Evolutionary conservation across 257 asterid genomes (phyloP).

Genomic region (Przewalskia tangutica): DNA sequence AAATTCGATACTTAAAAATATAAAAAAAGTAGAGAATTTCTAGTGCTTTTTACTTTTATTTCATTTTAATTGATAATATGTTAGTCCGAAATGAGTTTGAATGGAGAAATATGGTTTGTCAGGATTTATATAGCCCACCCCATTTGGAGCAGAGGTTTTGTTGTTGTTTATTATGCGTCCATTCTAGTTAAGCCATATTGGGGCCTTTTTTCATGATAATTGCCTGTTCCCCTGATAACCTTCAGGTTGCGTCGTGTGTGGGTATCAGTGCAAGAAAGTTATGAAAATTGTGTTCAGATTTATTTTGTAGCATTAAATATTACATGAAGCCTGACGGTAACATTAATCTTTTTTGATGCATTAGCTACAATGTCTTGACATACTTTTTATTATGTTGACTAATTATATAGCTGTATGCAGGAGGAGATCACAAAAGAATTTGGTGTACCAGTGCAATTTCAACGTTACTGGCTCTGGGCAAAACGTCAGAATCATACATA

Average conservation of each 20-base stretch:
- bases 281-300: background rate
- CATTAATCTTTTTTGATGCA: background rate
- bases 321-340: background rate
- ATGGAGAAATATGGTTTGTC: background rate
- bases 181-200: background rate
- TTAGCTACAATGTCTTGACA: background rate
- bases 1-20: background rate
- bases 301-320: background rate
- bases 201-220: background rate
- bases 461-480: slow-evolving; percentile 96
- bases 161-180: background rate
- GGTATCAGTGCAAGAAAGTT: background rate
- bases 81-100: background rate
- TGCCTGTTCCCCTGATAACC: background rate
- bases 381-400: background rate
- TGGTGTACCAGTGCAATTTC: slow-evolving; percentile 77
- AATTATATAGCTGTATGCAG: slow-evolving; percentile 25
- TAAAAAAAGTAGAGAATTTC: background rate
- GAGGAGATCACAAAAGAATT: slow-evolving; percentile 81
- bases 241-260: background rate
- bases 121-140: background rate
- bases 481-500: slow-evolving; percentile 89
- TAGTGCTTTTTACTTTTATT: background rate
- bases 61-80: background rate
- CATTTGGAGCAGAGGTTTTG: background rate